These are phyloP conservation scores for Arthroderma sp. DNA, from an alignment of 2,329 filamentous ascomycete species.

Conservation along the genomic window DNA sequence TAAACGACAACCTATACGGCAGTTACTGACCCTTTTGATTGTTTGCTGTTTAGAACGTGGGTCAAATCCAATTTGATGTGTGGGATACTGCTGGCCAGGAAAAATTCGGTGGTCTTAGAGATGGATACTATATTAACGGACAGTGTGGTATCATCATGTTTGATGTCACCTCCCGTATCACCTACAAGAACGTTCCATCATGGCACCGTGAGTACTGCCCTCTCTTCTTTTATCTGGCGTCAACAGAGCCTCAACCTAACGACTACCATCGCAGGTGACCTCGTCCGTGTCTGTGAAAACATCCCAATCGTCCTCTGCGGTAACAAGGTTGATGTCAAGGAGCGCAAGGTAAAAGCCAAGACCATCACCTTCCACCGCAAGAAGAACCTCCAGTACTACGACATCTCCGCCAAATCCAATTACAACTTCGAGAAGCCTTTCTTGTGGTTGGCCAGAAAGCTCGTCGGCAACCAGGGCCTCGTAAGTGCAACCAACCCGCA, in stretches of 20 bases:
- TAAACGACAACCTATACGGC: too few species aligned
- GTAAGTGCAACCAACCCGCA: constrained; percentile 39
- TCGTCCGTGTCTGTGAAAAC: constrained; percentile 96
- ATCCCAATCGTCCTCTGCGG: constrained; percentile 97
- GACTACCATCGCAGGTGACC: constrained; percentile 52
- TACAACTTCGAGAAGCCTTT: constrained; percentile 95
- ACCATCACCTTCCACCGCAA: constrained; percentile 99
- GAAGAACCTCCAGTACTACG: constrained; percentile 99
- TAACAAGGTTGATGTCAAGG: constrained; percentile 99
- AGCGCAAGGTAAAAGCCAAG: constrained; percentile 99
- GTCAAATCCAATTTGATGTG: constrained; percentile 96
- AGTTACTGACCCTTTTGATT: constrained; percentile 17
- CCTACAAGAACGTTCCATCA: constrained; percentile 98
- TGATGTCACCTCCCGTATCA: constrained; percentile 96
- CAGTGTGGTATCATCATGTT: constrained; percentile 99
- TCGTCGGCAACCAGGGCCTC: constrained; percentile 80
- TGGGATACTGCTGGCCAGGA: constrained; percentile 99
- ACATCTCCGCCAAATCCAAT: constrained; percentile 94
- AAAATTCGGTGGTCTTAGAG: constrained; percentile 94
- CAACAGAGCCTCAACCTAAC: not conserved
- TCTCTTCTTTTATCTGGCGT: constrained; percentile 42
- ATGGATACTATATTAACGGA: constrained; percentile 99
- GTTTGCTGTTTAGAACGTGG: constrained; percentile 55
- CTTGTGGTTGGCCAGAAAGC: constrained; percentile 99
- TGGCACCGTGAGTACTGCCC: constrained; percentile 88